These are phyloP conservation scores for Fusarium concolor DNA, from an alignment of 2,329 filamentous ascomycete genomes.

Conservation along the genomic window DNA sequence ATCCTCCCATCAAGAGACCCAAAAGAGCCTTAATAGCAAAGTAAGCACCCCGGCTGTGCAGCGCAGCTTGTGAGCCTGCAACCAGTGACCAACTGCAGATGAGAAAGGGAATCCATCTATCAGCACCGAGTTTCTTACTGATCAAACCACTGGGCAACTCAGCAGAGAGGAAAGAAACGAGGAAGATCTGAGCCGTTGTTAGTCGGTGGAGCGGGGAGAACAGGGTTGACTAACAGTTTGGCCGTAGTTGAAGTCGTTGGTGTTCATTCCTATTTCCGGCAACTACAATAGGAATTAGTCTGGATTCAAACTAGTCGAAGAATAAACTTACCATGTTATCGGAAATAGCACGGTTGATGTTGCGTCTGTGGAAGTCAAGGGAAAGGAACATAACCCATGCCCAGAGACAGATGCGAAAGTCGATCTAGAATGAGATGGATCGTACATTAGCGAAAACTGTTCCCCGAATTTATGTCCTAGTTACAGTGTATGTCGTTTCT, in stretches of 20 bases:
- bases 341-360: slow-evolving; percentile 58
- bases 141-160: slow-evolving; percentile 63
- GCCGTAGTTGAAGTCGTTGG: slow-evolving; percentile 60
- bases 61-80: slow-evolving; percentile 53
- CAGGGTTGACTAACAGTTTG: slow-evolving; percentile 48
- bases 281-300: slow-evolving; percentile 40
- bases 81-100: slow-evolving; percentile 57
- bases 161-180: slow-evolving; percentile 58
- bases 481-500: rapidly evolving
- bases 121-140: slow-evolving; percentile 63
- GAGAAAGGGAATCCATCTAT: slow-evolving; percentile 58
- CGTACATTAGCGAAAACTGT: slow-evolving; percentile 18
- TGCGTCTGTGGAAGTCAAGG: slow-evolving; percentile 59
- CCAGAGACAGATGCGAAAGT: slow-evolving; percentile 53
- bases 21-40: slow-evolving; percentile 57
- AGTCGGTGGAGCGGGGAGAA: not conserved
- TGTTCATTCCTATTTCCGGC: slow-evolving; percentile 55
- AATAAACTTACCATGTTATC: slow-evolving; percentile 51
- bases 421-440: slow-evolving; percentile 55
- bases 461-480: not conserved
- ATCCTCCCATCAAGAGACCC: slow-evolving; percentile 62
- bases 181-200: slow-evolving; percentile 53
- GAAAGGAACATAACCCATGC: slow-evolving; percentile 62
- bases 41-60: slow-evolving; percentile 53
- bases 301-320: rapidly evolving